phyloP scores from a whole-genome alignment of 83 land plant genomes.

The Picea abies region DNA sequence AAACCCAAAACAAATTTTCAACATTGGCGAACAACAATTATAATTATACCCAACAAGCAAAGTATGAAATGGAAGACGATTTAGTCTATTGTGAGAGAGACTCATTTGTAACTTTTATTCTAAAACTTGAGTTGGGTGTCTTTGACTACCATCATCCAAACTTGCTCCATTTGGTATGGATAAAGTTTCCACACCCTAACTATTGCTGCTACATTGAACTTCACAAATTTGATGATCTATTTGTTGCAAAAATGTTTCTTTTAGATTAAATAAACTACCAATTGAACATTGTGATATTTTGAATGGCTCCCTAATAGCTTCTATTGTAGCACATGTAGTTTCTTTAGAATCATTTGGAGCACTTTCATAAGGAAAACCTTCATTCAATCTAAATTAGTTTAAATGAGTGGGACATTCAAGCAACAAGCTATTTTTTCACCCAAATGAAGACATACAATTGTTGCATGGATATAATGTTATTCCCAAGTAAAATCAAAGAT shows the following conservation, averaged over 20 bases:
- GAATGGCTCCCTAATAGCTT: slow-evolving; percentile 70
- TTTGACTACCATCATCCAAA: slow-evolving; percentile 50
- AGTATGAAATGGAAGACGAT: slow-evolving; percentile 75
- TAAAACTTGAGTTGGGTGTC: slow-evolving; percentile 55
- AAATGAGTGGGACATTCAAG: no score
- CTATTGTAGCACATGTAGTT: slow-evolving; percentile 48
- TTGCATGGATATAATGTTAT: no score
- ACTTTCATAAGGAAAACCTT: slow-evolving; percentile 56
- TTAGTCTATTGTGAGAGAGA: slow-evolving; percentile 41
- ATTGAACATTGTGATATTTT: slow-evolving; percentile 71
- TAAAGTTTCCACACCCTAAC: slow-evolving; percentile 28
- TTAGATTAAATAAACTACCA: slow-evolving; percentile 31
- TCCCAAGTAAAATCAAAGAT: no score
- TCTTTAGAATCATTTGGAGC: slow-evolving; percentile 68
- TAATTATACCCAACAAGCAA: slow-evolving; percentile 89
- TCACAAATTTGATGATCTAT: slow-evolving; percentile 18
- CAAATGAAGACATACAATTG: no score
- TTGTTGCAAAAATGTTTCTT: slow-evolving; percentile 31
- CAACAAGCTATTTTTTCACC: no score
- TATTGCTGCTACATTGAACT: slow-evolving; percentile 23
- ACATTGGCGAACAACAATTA: neutral
- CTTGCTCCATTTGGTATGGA: slow-evolving; percentile 50
- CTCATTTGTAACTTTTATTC: slow-evolving; percentile 57
- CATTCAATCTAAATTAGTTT: slow-evolving; percentile 16
- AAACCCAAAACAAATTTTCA: neutral